A percentile compares a stretch with the other conserved stretches of the same genome.
Conservation (phyloP, 306 rosid genomes). For the Rosa rugosa region DNA sequence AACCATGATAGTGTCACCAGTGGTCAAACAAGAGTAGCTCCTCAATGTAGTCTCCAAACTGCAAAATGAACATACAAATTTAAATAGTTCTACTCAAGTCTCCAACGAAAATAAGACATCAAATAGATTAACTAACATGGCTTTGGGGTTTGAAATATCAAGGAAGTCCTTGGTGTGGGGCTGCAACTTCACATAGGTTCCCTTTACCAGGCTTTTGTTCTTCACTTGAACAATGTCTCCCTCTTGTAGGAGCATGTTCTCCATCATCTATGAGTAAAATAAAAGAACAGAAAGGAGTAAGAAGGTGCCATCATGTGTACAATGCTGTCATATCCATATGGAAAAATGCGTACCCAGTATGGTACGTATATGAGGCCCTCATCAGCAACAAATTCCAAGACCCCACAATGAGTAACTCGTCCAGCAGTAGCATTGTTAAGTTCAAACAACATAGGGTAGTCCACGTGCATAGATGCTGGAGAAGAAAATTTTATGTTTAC, state of each 20-base stretch:
- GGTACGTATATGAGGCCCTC: conserved; percentile 46
- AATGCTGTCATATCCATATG: not conserved
- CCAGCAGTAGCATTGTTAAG: conserved; percentile 34
- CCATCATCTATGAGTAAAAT: conserved; percentile 46
- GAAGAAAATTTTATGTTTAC: conserved; percentile 8
- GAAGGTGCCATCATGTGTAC: not conserved
- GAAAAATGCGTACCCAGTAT: conserved; percentile 37
- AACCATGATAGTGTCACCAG: conserved; percentile 60
- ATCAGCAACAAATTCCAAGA: conserved; percentile 55
- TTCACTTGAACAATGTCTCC: conserved; percentile 43
- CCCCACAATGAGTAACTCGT: conserved; percentile 52
- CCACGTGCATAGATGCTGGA: conserved; percentile 39
- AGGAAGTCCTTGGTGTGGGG: conserved; percentile 60
- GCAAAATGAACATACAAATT: conserved; percentile 10
- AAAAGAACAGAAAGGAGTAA: conserved; percentile 5
- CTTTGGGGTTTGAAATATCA: conserved; percentile 56
- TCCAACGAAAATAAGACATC: not conserved
- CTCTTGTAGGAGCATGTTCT: conserved; percentile 51
- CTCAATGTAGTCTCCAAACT: conserved; percentile 58
- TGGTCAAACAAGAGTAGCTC: conserved; percentile 57
- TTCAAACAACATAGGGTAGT: conserved; percentile 63
- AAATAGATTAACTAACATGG: conserved; percentile 39
- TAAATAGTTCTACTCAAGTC: not conserved
- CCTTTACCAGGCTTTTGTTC: conserved; percentile 39
- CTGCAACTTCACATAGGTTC: conserved; percentile 51